Percentiles rank a stretch among this genome's conserved stretches.
These are phyloP conservation scores for Ilyonectria robusta DNA, from an alignment of 2,329 filamentous ascomycete genomes.

Conservation along the genomic window DNA sequence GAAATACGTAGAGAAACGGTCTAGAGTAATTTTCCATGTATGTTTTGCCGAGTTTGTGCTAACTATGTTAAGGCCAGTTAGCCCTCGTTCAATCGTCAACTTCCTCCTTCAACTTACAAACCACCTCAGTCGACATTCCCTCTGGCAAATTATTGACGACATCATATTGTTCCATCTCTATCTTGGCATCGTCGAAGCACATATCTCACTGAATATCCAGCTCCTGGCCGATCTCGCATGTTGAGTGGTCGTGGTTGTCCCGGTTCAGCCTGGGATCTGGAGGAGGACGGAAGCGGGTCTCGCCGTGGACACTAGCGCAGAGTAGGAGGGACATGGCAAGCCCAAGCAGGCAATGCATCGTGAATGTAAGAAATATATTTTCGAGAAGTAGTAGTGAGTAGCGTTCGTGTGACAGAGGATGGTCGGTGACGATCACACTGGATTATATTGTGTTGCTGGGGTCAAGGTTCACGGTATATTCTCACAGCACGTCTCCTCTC, in stretches of 20 bases:
- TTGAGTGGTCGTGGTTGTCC: neutral
- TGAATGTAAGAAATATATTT: neutral
- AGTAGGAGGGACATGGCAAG: neutral
- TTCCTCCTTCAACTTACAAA: neutral
- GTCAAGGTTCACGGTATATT: neutral
- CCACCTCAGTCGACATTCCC: neutral
- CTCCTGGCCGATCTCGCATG: neutral
- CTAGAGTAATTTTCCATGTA: neutral
- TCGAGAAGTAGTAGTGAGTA: neutral
- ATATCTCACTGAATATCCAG: neutral
- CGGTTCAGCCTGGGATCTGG: neutral
- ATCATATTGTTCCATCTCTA: neutral
- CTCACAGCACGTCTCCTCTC: neutral
- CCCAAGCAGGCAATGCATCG: neutral
- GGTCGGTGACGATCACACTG: neutral
- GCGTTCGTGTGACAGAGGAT: neutral
- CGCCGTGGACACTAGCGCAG: neutral
- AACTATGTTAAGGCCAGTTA: neutral
- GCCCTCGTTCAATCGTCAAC: no score
- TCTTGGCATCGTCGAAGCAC: neutral
- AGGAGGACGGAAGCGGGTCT: neutral
- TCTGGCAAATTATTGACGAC: neutral
- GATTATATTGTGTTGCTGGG: neutral
- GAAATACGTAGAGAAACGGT: neutral
- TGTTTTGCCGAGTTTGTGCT: neutral